Evolutionary conservation across 345 rosid genomes (phyloP), one percentile per base, ranked within the genome.

Genomic region (Syzygium jambos): DNA sequence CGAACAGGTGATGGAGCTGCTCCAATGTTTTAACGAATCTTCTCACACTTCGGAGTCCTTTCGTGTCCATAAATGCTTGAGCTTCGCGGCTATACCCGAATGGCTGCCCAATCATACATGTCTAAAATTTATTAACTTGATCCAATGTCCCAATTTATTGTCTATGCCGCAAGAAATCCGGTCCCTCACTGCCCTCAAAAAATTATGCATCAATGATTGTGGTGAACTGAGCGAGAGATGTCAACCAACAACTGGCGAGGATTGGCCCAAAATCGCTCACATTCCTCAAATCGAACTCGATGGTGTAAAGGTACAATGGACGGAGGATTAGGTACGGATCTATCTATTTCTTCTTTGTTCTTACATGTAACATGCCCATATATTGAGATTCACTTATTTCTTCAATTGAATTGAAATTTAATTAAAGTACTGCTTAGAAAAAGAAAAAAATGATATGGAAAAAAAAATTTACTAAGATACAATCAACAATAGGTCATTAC

Each of bases 121-220:
- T 29, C 77, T 63, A 5, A 15, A 0, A 63, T 3, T 6, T 6
- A 14, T 63, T 63, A 0, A 0, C 77, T 29, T 63, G 5, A 7
- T 3, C 10, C 0, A 1, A 29, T 63, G 77, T 14, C 5, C 1
- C 21, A 14, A 63, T 5, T 63, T 29, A 29, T 14, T 9, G 7
- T 63, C 10, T 63, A 63, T 63, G 19, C 21, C 11, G 1, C 41
- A 63, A 29, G 77, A 9, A 29, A 14, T 63, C 5, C 17, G 1
- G 0, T 63, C 38, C 19, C 21, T 63, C 19, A 63, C 0, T 6
- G 11, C 21, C 4, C 41, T 63, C 21, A 15, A 63, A 63, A n/a
- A 63, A 29, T 63, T 63, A 63, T 0, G 5, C 2, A 3, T n/a
- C 9, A 0, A 3, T 0, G 0, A 7, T 7, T 63, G 77, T 63